Evolutionary conservation across 1,139 yeast species (phyloP).

Genomic region (Saccharomyces pastorianus): DNA sequence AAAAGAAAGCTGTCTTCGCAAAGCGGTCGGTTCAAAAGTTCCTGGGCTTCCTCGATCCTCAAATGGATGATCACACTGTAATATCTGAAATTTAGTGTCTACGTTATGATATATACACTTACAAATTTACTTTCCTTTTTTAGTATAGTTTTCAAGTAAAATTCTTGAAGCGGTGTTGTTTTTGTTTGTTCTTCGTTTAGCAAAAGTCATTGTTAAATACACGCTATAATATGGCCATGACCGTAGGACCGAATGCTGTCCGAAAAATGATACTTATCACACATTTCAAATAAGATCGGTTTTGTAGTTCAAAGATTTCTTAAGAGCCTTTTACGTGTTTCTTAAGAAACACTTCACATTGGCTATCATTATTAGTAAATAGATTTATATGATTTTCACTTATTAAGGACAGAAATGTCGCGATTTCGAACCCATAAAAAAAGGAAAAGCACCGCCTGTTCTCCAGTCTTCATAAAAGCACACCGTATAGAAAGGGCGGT

Average conservation of each 20-base stretch:
- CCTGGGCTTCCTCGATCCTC: not conserved
- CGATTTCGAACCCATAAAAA: not conserved
- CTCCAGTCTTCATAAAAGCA: not conserved
- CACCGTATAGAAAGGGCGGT: not conserved
- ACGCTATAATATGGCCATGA: not conserved
- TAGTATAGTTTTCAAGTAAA: not conserved
- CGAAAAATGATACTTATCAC: not conserved
- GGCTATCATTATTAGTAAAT: not conserved
- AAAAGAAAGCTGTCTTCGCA: not conserved
- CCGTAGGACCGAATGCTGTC: not conserved
- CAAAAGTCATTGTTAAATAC: not conserved
- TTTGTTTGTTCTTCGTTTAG: not conserved
- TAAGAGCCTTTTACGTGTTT: no score
- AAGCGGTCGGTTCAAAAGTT: not conserved
- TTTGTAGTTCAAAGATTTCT: no score
- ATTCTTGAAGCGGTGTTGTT: not conserved
- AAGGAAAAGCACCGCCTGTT: not conserved
- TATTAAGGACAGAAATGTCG: not conserved
- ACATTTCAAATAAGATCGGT: not conserved
- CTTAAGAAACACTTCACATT: not conserved
- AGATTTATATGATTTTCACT: not conserved
- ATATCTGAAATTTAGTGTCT: not conserved
- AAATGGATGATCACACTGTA: not conserved
- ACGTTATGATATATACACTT: not conserved
- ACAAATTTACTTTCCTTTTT: not conserved